Evolutionary conservation across 345 rosid species (phyloP).

Genomic region (Abelmoschus esculentus): DNA sequence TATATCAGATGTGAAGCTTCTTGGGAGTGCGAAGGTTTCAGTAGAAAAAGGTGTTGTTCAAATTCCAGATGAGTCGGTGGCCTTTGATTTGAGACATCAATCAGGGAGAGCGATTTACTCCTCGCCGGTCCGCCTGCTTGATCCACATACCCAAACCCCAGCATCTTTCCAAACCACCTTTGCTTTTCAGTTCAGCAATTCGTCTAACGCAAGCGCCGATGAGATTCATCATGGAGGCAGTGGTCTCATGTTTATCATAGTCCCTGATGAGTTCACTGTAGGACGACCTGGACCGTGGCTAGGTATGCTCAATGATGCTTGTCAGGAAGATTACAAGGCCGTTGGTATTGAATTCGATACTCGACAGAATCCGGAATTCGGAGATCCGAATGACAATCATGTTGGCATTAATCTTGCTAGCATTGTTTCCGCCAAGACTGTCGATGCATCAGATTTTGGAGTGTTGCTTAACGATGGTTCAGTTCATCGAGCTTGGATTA

Average conservation of each 20-base stretch:
- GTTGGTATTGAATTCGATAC: constrained; percentile 41
- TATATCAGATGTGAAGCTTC: constrained; percentile 26
- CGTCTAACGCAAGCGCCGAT: background rate
- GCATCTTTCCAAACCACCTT: constrained; percentile 38
- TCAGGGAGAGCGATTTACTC: constrained; percentile 42
- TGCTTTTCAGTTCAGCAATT: constrained; percentile 34
- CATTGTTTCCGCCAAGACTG: constrained; percentile 27
- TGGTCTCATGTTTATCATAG: constrained; percentile 41
- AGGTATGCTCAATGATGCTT: constrained; percentile 51
- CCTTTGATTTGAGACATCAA: constrained; percentile 30
- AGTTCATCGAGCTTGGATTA: constrained; percentile 36
- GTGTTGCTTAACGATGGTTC: constrained; percentile 34
- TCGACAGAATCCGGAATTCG: constrained; percentile 32
- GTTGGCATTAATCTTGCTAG: constrained; percentile 46
- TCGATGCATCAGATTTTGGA: constrained; percentile 35
- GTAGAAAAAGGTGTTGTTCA: constrained; percentile 21
- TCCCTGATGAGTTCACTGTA: constrained; percentile 46
- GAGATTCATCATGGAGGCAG: constrained; percentile 27
- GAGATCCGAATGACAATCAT: constrained; percentile 48
- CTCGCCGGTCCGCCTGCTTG: constrained; percentile 33
- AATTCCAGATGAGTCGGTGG: constrained; percentile 33
- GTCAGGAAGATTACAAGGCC: constrained; percentile 40
- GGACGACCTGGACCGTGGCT: constrained; percentile 54
- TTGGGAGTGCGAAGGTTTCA: constrained; percentile 37
- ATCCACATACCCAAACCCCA: constrained; percentile 26